A percentile compares a stretch with the other conserved stretches of the same genome.
phyloP scores from a whole-genome alignment of 257 asterid genomes.

The Salvia hispanica region DNA sequence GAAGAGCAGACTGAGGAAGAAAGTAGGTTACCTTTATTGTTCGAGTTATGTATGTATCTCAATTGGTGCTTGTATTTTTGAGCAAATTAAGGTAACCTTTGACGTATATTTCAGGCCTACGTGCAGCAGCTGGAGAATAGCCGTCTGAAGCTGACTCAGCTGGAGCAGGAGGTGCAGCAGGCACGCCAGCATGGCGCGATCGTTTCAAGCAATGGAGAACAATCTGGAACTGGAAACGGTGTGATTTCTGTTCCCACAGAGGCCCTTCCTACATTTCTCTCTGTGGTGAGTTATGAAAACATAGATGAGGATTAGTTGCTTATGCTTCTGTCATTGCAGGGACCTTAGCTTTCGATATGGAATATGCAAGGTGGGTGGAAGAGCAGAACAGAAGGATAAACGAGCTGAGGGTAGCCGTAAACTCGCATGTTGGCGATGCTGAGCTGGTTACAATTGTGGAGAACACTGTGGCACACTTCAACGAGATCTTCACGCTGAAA shows the following conservation, averaged over 20 bases:
- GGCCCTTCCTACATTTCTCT: neutral
- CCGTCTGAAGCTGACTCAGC: constrained; percentile 80
- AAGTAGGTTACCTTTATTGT: constrained; percentile 45
- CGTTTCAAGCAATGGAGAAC: constrained; percentile 76
- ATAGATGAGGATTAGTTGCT: neutral
- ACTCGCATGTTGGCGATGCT: constrained; percentile 70
- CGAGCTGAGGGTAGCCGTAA: constrained; percentile 76
- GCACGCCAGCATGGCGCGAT: constrained; percentile 77
- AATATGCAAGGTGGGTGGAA: constrained; percentile 81
- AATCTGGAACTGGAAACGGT: constrained; percentile 73
- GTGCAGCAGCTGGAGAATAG: constrained; percentile 97
- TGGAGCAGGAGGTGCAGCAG: constrained; percentile 91
- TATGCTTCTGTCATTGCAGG: constrained; percentile 43
- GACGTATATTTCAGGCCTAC: constrained; percentile 63
- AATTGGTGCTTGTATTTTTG: neutral
- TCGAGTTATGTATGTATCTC: neutral
- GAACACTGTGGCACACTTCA: constrained; percentile 53
- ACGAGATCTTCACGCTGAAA: constrained; percentile 74
- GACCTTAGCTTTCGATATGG: constrained; percentile 79
- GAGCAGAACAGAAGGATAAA: constrained; percentile 69
- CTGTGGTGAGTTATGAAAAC: neutral
- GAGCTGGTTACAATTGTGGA: constrained; percentile 73
- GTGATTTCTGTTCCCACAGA: constrained; percentile 32
- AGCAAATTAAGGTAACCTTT: constrained; percentile 9
- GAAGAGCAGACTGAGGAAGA: constrained; percentile 88